phyloP scores from a whole-genome alignment of 2,329 filamentous ascomycete species.

The Chrysoporthe deuterocubensis region DNA sequence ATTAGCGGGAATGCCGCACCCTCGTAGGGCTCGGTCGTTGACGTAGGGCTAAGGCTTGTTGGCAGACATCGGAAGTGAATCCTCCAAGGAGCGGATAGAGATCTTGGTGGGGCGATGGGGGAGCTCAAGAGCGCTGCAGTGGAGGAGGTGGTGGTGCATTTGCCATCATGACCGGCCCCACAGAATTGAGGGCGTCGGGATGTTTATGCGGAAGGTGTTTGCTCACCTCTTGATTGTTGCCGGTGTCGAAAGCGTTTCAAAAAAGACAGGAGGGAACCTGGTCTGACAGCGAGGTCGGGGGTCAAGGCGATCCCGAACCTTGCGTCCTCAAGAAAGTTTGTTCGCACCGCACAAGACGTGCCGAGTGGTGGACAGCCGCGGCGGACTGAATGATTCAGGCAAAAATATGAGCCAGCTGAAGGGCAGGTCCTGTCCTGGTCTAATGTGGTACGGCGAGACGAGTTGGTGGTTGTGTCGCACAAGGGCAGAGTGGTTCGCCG shows the following conservation, averaged over 20 bases:
- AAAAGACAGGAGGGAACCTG: constrained; percentile 21
- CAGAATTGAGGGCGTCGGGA: constrained; percentile 6
- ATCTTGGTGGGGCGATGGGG: neutral
- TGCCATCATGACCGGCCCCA: neutral
- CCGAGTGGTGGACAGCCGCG: neutral
- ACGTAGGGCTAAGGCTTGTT: neutral
- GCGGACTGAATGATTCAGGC: no score
- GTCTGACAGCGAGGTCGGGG: constrained; percentile 8
- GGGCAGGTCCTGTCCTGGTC: neutral
- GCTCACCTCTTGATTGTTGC: constrained; percentile 25
- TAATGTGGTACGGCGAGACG: neutral
- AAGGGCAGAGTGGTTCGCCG: neutral
- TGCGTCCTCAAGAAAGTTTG: neutral
- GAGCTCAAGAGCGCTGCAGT: neutral
- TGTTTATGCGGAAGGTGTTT: constrained; percentile 12
- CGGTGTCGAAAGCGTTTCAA: constrained; percentile 33
- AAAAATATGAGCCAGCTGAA: neutral
- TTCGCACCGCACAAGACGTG: constrained; percentile 5
- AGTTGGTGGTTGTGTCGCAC: constrained; percentile 7
- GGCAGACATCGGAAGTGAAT: neutral
- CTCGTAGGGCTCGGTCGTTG: neutral
- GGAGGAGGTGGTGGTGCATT: neutral
- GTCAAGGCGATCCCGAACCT: neutral
- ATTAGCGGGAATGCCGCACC: neutral
- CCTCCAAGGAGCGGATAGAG: neutral